phyloP scores from a whole-genome alignment of 371 early-diverging fungal genomes.

The Thermomucor indicae-seudaticae region DNA sequence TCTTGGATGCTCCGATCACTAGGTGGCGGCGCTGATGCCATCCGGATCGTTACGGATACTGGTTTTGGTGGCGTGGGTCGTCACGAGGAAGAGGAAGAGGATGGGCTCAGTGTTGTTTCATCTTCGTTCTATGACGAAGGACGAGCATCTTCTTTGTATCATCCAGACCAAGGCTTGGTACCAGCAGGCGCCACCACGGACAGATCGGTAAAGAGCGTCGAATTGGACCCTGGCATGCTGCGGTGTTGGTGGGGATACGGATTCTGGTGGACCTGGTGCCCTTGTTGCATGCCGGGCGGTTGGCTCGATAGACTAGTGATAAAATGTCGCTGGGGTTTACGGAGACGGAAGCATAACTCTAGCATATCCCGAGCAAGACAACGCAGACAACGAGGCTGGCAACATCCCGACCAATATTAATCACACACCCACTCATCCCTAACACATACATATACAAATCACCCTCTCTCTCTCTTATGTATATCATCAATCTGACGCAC shows the following conservation, averaged over 20 bases:
- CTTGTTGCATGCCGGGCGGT: slow-evolving; percentile 48
- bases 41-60: slow-evolving; percentile 17
- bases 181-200: slow-evolving; percentile 15
- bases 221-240: slow-evolving; percentile 33
- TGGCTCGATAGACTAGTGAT: slow-evolving; percentile 36
- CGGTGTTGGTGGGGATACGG: slow-evolving; percentile 40
- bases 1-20: slow-evolving; percentile 18
- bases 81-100: slow-evolving; percentile 16
- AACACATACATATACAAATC: background rate
- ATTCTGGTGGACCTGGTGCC: slow-evolving; percentile 44
- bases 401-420: slow-evolving; percentile 13
- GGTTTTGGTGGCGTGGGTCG: slow-evolving; percentile 4
- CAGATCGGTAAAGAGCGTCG: slow-evolving; percentile 44
- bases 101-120: slow-evolving; percentile 14
- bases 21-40: slow-evolving; percentile 25
- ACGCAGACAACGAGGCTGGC: slow-evolving; percentile 13
- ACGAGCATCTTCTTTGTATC: slow-evolving; percentile 6
- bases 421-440: background rate
- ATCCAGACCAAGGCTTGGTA: slow-evolving; percentile 28
- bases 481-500: too few relatives aligned
- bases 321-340: slow-evolving; percentile 12
- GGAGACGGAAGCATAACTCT: background rate
- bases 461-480: background rate
- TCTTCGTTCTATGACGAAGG: slow-evolving; percentile 6
- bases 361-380: slow-evolving; percentile 2